These are phyloP conservation scores for Diaporthe sp. DNA, from an alignment of 2,329 filamentous ascomycete genomes.

Conservation along the genomic window DNA sequence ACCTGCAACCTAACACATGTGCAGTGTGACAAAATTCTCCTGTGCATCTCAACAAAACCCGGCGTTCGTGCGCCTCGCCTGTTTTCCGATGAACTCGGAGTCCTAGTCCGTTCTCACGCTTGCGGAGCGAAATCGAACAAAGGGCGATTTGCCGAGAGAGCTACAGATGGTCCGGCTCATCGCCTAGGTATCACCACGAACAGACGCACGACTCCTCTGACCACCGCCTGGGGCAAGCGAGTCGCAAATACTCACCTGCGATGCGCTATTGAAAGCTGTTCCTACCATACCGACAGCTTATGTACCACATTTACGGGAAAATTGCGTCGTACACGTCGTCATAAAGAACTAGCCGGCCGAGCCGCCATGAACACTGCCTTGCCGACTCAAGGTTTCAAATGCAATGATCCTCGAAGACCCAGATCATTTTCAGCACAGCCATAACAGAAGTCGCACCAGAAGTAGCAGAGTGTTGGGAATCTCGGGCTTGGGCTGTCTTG, in stretches of 20 bases:
- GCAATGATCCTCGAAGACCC: neutral
- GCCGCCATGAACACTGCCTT: neutral
- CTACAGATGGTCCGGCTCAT: neutral
- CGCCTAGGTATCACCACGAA: too few relatives aligned
- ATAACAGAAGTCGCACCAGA: neutral
- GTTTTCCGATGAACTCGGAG: neutral
- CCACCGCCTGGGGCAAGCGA: neutral
- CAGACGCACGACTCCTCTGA: neutral
- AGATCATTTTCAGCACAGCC: neutral
- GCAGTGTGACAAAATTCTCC: neutral
- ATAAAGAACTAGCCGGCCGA: neutral
- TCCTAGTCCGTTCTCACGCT: neutral
- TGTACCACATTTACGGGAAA: neutral
- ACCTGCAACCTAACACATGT: neutral
- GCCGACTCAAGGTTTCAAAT: neutral
- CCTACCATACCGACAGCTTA: neutral
- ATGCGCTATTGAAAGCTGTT: neutral
- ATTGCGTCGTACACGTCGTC: slow-evolving; percentile 1
- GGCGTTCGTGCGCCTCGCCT: neutral
- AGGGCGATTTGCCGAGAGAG: neutral
- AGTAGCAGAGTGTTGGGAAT: neutral
- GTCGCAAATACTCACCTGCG: neutral
- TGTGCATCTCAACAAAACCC: slow-evolving; percentile 10
- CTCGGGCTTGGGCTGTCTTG: neutral
- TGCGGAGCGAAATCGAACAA: neutral